Percentiles rank a stretch among this genome's conserved stretches.
Evolutionary conservation across 345 rosid genomes (phyloP).

Genomic region (Sisymbrium irio): DNA sequence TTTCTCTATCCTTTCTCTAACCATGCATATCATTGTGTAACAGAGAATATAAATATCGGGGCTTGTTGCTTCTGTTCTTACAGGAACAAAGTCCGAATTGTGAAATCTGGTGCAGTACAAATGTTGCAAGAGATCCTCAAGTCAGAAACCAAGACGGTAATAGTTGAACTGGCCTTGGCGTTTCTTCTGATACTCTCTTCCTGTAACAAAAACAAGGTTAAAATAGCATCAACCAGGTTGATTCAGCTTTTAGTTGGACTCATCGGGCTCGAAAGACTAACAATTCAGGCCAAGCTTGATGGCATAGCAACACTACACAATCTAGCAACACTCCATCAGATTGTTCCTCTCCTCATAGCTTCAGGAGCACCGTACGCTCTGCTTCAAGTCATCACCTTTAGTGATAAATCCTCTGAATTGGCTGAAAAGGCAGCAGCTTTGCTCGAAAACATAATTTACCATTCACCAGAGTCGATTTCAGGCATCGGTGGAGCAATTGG

Average conservation of each 20-base stretch:
- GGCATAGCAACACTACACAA: constrained; percentile 73
- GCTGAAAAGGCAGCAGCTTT: constrained; percentile 59
- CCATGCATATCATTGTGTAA: neutral
- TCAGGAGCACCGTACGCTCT: constrained; percentile 48
- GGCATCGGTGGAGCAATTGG: constrained; percentile 45
- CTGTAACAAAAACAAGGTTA: constrained; percentile 56
- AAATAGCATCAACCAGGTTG: constrained; percentile 59
- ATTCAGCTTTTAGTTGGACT: constrained; percentile 45
- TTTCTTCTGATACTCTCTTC: constrained; percentile 73
- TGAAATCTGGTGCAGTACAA: constrained; percentile 58
- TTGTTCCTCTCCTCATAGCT: constrained; percentile 48
- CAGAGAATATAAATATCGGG: neutral
- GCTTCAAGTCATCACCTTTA: constrained; percentile 45
- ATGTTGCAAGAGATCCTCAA: constrained; percentile 57
- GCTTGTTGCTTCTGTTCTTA: neutral
- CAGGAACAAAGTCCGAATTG: constrained; percentile 77
- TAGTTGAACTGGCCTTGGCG: constrained; percentile 51
- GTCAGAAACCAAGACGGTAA: constrained; percentile 36
- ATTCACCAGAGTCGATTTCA: constrained; percentile 44
- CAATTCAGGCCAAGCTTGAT: constrained; percentile 52
- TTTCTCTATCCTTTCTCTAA: neutral
- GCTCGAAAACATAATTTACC: constrained; percentile 45
- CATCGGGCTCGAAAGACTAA: constrained; percentile 14
- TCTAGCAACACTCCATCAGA: constrained; percentile 61
- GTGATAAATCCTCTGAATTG: constrained; percentile 49